Percentiles rank a stretch among this genome's conserved stretches.
These are phyloP conservation scores for Aphanoascus verrucosus DNA, from an alignment of 2,329 filamentous ascomycete genomes.

Conservation along the genomic window DNA sequence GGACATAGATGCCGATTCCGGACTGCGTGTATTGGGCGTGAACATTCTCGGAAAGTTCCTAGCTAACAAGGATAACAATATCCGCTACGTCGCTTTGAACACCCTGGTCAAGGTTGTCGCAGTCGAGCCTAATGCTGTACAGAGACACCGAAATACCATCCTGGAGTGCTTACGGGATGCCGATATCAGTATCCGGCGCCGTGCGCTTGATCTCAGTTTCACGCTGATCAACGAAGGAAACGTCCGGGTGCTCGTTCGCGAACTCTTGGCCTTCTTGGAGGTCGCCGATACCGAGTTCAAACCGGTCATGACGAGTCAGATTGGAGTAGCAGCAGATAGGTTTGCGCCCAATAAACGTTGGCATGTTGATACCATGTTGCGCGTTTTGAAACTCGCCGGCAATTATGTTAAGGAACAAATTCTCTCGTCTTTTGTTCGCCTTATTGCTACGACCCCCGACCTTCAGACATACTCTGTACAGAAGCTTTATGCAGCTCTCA, in stretches of 20 bases:
- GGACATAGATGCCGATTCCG: constrained; percentile 95
- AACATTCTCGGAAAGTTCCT: constrained; percentile 98
- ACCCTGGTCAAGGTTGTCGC: constrained; percentile 97
- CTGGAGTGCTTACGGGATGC: constrained; percentile 91
- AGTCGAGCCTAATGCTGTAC: constrained; percentile 93
- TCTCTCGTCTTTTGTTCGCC: constrained; percentile 85
- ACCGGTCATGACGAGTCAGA: constrained; percentile 94
- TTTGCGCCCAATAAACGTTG: constrained; percentile 95
- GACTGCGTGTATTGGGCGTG: constrained; percentile 83
- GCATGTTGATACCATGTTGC: constrained; percentile 96
- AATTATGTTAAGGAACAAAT: constrained; percentile 98
- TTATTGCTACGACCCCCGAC: constrained; percentile 89
- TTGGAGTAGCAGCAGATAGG: constrained; percentile 90
- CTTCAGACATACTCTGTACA: constrained; percentile 94
- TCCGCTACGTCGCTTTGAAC: constrained; percentile 93
- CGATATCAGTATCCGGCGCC: constrained; percentile 91
- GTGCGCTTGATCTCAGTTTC: constrained; percentile 95
- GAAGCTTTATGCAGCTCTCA: constrained; percentile 81
- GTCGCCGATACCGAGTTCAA: constrained; percentile 98
- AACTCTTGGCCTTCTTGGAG: constrained; percentile 88
- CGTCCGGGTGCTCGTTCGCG: constrained; percentile 82
- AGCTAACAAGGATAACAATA: constrained; percentile 98
- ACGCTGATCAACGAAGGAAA: constrained; percentile 97
- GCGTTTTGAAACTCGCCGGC: constrained; percentile 83
- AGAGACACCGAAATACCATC: constrained; percentile 94